Conservation (phyloP, 1,139 yeast species). For the Yamadazyma friedrichii region DNA sequence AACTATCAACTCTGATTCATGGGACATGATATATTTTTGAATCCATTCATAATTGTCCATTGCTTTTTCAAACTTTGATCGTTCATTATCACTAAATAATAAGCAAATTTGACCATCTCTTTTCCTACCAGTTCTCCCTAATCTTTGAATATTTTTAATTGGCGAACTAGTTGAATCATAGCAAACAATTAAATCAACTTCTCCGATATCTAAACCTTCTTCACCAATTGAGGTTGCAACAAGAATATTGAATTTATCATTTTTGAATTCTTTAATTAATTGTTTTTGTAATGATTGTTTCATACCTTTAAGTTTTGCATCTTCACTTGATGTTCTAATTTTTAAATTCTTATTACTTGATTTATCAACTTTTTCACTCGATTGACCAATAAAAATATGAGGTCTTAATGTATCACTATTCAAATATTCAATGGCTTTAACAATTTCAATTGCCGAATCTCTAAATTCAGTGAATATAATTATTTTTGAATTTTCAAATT, state of each 20-base stretch:
- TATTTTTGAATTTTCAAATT: slow-evolving; percentile 57
- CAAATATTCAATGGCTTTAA: slow-evolving; percentile 54
- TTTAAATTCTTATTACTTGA: slow-evolving; percentile 23
- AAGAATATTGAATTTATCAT: slow-evolving; percentile 69
- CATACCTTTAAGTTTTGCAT: slow-evolving; percentile 61
- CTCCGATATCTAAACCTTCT: slow-evolving; percentile 98
- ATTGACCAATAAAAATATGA: slow-evolving; percentile 90
- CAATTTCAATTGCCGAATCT: slow-evolving; percentile 86
- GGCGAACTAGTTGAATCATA: slow-evolving; percentile 94
- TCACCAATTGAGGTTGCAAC: slow-evolving; percentile 98
- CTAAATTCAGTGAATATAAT: slow-evolving; percentile 87
- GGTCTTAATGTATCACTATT: slow-evolving; percentile 48
- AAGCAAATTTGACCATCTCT: slow-evolving; percentile 84
- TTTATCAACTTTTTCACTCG: slow-evolving; percentile 32
- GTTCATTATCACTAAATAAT: slow-evolving; percentile 76
- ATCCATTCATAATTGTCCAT: slow-evolving; percentile 81
- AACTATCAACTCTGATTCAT: slow-evolving; percentile 34
- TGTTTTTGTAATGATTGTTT: slow-evolving; percentile 71
- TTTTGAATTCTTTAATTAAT: slow-evolving; percentile 68
- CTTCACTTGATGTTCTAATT: slow-evolving; percentile 40
- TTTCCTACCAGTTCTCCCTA: slow-evolving; percentile 98
- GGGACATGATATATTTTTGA: slow-evolving; percentile 58
- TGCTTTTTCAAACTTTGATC: slow-evolving; percentile 76
- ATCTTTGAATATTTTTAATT: slow-evolving; percentile 87
- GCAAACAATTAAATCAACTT: slow-evolving; percentile 89